phyloP scores from a whole-genome alignment of 345 rosid genomes.

The Microthlaspi erraticum region DNA sequence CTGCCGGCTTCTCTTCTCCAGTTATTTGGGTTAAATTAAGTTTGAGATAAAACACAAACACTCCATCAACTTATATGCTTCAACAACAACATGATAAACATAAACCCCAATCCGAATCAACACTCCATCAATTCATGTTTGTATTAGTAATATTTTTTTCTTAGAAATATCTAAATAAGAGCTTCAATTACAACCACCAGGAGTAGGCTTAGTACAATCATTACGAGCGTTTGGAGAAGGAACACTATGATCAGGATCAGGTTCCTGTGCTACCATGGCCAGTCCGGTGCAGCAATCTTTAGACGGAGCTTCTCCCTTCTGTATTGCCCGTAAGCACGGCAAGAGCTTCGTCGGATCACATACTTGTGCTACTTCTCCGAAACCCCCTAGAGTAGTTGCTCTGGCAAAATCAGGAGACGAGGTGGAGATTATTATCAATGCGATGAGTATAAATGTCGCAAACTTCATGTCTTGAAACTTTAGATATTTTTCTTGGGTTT shows the following conservation, averaged over 20 bases:
- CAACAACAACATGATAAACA: background rate
- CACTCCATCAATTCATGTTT: background rate
- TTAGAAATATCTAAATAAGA: background rate
- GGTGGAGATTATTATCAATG: background rate
- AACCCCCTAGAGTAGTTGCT: background rate
- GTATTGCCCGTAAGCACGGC: constrained; percentile 37
- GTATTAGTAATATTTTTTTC: background rate
- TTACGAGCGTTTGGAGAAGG: constrained; percentile 42
- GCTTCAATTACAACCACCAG: constrained; percentile 24
- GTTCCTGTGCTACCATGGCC: constrained; percentile 28
- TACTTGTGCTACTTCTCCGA: background rate
- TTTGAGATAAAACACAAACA: no score
- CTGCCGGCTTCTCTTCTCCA: no score
- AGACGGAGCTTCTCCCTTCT: background rate
- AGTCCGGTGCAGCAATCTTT: constrained; percentile 36
- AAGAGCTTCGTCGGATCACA: constrained; percentile 37
- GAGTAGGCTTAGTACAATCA: constrained; percentile 10
- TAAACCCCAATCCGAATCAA: background rate
- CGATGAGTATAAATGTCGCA: constrained; percentile 1
- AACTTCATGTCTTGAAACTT: constrained; percentile 20
- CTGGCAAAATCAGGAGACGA: background rate
- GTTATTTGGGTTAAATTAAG: no score
- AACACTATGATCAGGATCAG: no score
- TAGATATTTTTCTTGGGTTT: background rate
- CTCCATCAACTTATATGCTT: background rate